These are phyloP conservation scores for Prorocentrum cordatum DNA, from an alignment of 169 alveolate genomes.

Conservation along the genomic window DNA sequence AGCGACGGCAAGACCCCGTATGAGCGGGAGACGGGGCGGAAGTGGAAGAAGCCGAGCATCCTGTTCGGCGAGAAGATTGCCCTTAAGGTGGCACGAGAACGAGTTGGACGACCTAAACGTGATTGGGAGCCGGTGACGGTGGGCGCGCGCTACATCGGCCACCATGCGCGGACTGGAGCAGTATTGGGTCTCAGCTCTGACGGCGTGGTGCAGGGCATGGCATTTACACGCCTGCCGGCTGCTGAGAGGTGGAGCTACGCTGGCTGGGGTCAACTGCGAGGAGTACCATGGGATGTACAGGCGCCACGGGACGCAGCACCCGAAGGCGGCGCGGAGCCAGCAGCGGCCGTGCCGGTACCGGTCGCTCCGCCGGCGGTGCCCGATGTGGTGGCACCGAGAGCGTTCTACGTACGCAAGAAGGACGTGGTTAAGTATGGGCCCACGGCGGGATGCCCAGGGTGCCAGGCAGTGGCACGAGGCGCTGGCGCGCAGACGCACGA, in stretches of 20 bases:
- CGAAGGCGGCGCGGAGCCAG: not conserved
- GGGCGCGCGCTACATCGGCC: not conserved
- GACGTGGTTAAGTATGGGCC: too few species aligned
- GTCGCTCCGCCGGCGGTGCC: too few species aligned
- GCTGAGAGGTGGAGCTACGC: not conserved
- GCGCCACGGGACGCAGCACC: not conserved
- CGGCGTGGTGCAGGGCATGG: not conserved
- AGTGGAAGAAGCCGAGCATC: not conserved
- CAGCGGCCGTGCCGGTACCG: too few species aligned
- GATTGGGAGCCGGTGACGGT: constrained; percentile 11
- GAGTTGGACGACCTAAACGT: not conserved
- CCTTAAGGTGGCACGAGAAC: not conserved
- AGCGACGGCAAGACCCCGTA: constrained; percentile 9
- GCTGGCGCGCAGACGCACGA: too few species aligned
- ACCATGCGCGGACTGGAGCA: constrained; percentile 20
- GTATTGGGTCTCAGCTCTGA: constrained; percentile 20
- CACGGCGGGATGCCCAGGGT: too few species aligned
- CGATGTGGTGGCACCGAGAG: too few species aligned
- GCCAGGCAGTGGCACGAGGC: too few species aligned
- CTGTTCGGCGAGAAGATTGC: constrained; percentile 1
- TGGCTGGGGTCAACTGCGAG: not conserved
- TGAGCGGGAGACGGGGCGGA: constrained; percentile 4
- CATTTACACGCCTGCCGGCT: not conserved
- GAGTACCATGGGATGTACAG: constrained; percentile 3
- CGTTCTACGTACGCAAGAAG: too few species aligned